Conservation (phyloP, 1,284 basidiomycete genomes). For the Leccinum pachyderme region DNA sequence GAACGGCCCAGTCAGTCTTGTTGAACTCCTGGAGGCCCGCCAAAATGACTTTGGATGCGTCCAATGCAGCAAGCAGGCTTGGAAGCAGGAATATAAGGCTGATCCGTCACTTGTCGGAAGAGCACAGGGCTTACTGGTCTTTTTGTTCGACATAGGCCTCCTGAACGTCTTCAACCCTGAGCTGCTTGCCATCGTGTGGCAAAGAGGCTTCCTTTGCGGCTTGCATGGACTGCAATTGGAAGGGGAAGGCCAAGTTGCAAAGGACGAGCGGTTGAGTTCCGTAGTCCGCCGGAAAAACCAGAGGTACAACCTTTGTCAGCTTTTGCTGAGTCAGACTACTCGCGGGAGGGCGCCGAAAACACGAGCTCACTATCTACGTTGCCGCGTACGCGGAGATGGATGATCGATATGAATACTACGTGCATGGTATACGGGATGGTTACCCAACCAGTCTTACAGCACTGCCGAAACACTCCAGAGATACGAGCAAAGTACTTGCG, state of each 20-base stretch:
- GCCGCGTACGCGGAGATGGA: background rate
- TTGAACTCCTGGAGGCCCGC: slow-evolving; percentile 79
- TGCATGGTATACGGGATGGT: background rate
- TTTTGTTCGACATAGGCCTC: slow-evolving; percentile 71
- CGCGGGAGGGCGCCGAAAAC: background rate
- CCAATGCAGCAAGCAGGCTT: slow-evolving; percentile 76
- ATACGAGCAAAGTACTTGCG: background rate
- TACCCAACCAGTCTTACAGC: background rate
- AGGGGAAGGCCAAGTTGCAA: background rate
- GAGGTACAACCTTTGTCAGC: slow-evolving; percentile 15
- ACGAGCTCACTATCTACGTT: background rate
- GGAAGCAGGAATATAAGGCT: slow-evolving; percentile 6
- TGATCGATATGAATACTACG: background rate
- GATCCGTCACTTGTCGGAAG: background rate
- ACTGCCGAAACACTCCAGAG: background rate
- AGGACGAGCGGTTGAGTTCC: slow-evolving; percentile 2
- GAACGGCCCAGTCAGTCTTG: slow-evolving; percentile 81
- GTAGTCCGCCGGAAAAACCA: background rate
- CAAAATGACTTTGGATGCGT: slow-evolving; percentile 69
- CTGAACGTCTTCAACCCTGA: slow-evolving; percentile 66
- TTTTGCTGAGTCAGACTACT: slow-evolving; percentile 20
- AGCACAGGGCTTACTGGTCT: slow-evolving; percentile 51
- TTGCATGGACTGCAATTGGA: slow-evolving; percentile 17
- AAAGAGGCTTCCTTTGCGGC: slow-evolving; percentile 10
- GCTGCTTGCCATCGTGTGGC: slow-evolving; percentile 36